Evolutionary conservation across 108 stramenopile genomes (phyloP), one percentile per base, ranked within the genome.

Genomic region (Skeletonema grethae): DNA sequence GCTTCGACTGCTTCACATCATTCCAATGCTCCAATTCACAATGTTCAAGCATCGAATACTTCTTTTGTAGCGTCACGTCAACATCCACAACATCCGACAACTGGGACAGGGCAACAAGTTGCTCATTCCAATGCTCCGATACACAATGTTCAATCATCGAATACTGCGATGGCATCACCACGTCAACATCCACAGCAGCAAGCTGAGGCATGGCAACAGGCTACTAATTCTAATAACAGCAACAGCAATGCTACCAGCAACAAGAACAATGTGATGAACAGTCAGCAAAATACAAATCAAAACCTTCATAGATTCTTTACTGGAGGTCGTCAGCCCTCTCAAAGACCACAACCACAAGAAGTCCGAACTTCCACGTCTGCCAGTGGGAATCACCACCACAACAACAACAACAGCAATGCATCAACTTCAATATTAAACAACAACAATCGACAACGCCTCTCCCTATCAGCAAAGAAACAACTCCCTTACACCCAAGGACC

Each of bases 401-500:
- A 46, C 24, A 76, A 32, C 18, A 34, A 1, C 25, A n/a, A 15
- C 59, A 30, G 20, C n/a, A 28, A 28, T n/a, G 32, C 41, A 12
- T 53, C 29, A 66, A 58, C 57, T 30, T 36, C 34, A 59, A 31
- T 32, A 16, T 7, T 32, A 9, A 32, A 36, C 11, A 32, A 35
- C 7, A 34, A 7, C 0, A 34, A 34, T 34, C 32, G 32, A 34
- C 60, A 30, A 29, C 18, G 57, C 31, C 60, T 65, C 28, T 58
- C 65, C 41, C 35, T 41, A 11, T 57, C 56, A 25, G 50, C 50
- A 53, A 18, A 75, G 15, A 61, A 20, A 60, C 41, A 32, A 35
- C 65, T 36, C 10, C 57, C 73, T 25, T 87, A 86, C 58, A 20
- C 36, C 50, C 73, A 77, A 18, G 95, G 95, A 3, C 87, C 92